Evolutionary conservation across 768 basidiomycete species (phyloP).

Genomic region (Agrocybe praecox): DNA sequence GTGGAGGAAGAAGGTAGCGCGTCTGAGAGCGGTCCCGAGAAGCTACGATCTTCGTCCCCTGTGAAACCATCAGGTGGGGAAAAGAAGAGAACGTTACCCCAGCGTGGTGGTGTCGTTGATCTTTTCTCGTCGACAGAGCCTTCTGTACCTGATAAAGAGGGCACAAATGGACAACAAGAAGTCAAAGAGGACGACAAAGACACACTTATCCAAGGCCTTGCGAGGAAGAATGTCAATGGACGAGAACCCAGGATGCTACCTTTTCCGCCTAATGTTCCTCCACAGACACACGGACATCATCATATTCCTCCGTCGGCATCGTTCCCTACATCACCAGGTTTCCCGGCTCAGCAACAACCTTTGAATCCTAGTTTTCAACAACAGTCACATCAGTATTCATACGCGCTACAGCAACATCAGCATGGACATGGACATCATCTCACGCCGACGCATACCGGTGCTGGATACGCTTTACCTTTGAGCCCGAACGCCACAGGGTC

Average conservation of each 20-base stretch:
- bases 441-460: conserved; percentile 10
- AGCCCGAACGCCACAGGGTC: conserved; percentile 14
- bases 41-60: neutral
- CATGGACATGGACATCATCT: neutral
- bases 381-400: too few relatives aligned
- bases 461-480: conserved; percentile 13
- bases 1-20: conserved; percentile 3
- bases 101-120: conserved; percentile 17
- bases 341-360: neutral
- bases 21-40: neutral
- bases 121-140: conserved; percentile 9
- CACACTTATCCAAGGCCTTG: conserved; percentile 15
- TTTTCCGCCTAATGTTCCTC: conserved; percentile 13
- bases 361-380: neutral
- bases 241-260: conserved; percentile 26
- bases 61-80: neutral
- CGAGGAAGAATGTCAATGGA: conserved; percentile 20
- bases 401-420: neutral
- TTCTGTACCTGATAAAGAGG: neutral
- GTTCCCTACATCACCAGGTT: neutral
- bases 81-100: conserved; percentile 10
- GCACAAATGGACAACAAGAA: neutral
- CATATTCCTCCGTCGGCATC: neutral
- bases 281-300: neutral
- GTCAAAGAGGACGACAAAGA: conserved; percentile 18